Conservation (phyloP, 129 eudicot species). For the Kitagawia praeruptora region DNA sequence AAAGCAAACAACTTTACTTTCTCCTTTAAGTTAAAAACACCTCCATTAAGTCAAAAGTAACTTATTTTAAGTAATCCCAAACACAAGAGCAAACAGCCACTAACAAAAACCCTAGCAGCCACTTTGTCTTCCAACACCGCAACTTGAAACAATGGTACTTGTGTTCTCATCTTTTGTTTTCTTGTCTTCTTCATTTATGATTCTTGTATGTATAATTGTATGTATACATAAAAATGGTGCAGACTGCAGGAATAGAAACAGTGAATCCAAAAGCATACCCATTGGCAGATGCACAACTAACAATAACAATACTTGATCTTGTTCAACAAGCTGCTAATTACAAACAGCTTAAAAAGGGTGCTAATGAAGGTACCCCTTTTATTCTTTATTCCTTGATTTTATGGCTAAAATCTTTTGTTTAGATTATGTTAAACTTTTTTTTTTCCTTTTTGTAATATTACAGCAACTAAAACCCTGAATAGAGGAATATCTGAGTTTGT, state of each 20-base stretch:
- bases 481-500: constrained; percentile 13
- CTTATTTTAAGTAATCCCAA: too few species aligned
- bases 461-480: constrained; percentile 6
- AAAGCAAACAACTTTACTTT: too few species aligned
- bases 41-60: too few species aligned
- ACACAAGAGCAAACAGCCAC: too few species aligned
- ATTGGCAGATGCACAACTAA: constrained; percentile 10
- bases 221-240: not conserved
- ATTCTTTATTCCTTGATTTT: too few species aligned
- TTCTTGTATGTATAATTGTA: not conserved
- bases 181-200: not conserved
- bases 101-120: constrained; percentile 3
- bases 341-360: constrained; percentile 15
- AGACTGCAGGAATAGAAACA: not conserved
- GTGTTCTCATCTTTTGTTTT: not conserved
- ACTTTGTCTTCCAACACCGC: not conserved
- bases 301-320: constrained; percentile 9
- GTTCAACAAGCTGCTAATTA: constrained; percentile 16
- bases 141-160: not conserved
- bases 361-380: constrained; percentile 6
- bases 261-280: constrained; percentile 17
- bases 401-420: not conserved
- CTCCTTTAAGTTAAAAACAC: too few species aligned
- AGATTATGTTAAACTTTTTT: too few species aligned
- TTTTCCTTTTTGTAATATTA: not conserved